Evolutionary conservation across 1,139 yeast species (phyloP).

Genomic region (Arxiozyma slooffiae): DNA sequence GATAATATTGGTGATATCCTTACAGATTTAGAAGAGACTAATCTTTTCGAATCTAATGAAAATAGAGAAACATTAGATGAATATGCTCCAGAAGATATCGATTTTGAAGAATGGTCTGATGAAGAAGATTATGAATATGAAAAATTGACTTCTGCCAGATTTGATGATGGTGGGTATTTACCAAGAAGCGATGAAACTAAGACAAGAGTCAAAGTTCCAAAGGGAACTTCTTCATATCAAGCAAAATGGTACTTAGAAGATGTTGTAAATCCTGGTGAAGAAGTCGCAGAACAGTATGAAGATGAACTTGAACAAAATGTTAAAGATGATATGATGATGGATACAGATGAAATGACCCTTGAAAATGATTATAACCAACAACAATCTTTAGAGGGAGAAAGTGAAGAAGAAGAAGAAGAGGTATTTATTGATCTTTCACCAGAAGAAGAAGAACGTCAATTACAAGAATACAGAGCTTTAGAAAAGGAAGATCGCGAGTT

Average conservation of each 20-base stretch:
- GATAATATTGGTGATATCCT: constrained; percentile 11
- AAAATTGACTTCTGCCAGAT: constrained; percentile 46
- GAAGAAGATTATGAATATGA: constrained; percentile 39
- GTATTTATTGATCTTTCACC: constrained; percentile 64
- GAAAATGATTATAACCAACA: constrained; percentile 31
- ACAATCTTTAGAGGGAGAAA: constrained; percentile 22
- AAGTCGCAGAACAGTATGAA: constrained; percentile 36
- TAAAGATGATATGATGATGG: constrained; percentile 29
- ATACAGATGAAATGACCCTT: constrained; percentile 27
- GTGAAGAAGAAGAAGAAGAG: constrained; percentile 38
- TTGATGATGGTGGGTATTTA: constrained; percentile 62
- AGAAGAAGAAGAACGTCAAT: constrained; percentile 77
- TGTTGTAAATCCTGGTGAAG: constrained; percentile 40
- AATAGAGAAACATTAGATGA: constrained; percentile 60
- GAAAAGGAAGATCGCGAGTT: constrained; percentile 83
- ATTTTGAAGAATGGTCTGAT: constrained; percentile 41
- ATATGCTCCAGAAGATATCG: constrained; percentile 50
- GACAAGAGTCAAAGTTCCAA: constrained; percentile 49
- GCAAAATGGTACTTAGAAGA: constrained; percentile 82
- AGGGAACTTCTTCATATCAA: constrained; percentile 89
- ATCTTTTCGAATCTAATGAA: constrained; percentile 38
- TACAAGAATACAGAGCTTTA: constrained; percentile 53
- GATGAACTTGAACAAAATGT: constrained; percentile 36
- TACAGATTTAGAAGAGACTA: constrained; percentile 17
- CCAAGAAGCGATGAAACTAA: constrained; percentile 33